phyloP scores from a whole-genome alignment of 805 yeast genomes.

The Jamesozyma lodderae region DNA sequence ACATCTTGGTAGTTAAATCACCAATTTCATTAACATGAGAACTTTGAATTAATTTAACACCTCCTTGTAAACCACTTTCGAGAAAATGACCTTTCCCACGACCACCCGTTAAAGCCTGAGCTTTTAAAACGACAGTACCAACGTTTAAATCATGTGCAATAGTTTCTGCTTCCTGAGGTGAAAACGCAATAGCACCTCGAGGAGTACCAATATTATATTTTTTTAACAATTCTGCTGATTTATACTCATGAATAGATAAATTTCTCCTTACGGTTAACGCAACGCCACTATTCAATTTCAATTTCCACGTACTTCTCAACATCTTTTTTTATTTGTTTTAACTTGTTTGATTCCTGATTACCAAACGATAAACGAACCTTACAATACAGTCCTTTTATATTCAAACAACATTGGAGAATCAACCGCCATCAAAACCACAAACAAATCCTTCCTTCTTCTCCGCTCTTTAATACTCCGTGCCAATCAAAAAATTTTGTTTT shows the following conservation, averaged over 20 bases:
- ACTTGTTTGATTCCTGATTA: too few species aligned
- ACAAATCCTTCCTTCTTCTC: too few species aligned
- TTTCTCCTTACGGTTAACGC: conserved; percentile 37
- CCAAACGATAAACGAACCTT: too few species aligned
- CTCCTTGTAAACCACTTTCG: conserved; percentile 91
- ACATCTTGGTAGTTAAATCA: conserved; percentile 80
- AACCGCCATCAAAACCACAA: too few species aligned
- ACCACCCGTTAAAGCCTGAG: conserved; percentile 98
- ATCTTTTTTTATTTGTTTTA: not conserved
- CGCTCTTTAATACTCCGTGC: too few species aligned
- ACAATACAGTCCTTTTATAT: too few species aligned
- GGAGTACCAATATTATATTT: conserved; percentile 87
- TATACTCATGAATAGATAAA: conserved; percentile 89
- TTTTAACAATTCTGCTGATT: conserved; percentile 82
- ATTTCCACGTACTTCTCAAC: conserved; percentile 7
- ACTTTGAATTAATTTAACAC: conserved; percentile 69
- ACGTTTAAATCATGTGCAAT: conserved; percentile 63
- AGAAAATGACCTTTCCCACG: conserved; percentile 94
- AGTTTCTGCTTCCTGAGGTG: conserved; percentile 79
- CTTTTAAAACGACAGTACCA: conserved; percentile 84
- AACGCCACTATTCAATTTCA: too few species aligned
- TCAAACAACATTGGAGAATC: too few species aligned
- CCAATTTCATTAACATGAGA: conserved; percentile 77
- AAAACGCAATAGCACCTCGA: conserved; percentile 79
- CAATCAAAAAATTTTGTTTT: too few species aligned